These are phyloP conservation scores for Ogataea angusta DNA, from an alignment of 805 yeast species.

Conservation along the genomic window DNA sequence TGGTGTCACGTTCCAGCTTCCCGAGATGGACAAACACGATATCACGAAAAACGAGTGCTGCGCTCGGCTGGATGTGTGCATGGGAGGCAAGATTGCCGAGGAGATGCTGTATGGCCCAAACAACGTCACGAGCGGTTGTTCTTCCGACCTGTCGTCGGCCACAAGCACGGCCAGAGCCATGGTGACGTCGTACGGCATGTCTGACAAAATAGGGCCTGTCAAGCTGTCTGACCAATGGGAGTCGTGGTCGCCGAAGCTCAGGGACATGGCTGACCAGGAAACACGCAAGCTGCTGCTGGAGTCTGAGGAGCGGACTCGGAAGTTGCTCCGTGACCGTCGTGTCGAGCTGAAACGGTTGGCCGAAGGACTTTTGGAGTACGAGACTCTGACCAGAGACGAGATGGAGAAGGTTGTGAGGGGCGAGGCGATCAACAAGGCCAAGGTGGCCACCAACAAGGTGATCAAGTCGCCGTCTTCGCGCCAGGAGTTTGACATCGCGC, in stretches of 20 bases:
- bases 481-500: slow-evolving; percentile 34
- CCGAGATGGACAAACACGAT: slow-evolving; percentile 97
- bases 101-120: slow-evolving; percentile 88
- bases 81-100: slow-evolving; percentile 99
- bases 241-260: slow-evolving; percentile 85
- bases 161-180: slow-evolving; percentile 92
- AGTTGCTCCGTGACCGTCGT: slow-evolving; percentile 55
- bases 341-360: slow-evolving; percentile 84
- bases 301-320: slow-evolving; percentile 78
- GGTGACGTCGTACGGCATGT: slow-evolving; percentile 97
- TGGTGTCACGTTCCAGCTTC: slow-evolving; percentile 95
- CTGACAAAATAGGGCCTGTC: slow-evolving; percentile 89
- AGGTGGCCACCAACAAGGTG: slow-evolving; percentile 71
- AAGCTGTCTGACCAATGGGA: slow-evolving; percentile 88
- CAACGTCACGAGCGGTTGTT: slow-evolving; percentile 93
- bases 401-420: slow-evolving; percentile 85
- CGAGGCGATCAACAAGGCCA: slow-evolving; percentile 65
- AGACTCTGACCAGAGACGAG: slow-evolving; percentile 87
- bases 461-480: slow-evolving; percentile 43
- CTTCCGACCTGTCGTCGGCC: slow-evolving; percentile 85
- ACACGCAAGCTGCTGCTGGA: slow-evolving; percentile 70
- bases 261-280: slow-evolving; percentile 91
- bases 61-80: slow-evolving; percentile 92
- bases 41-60: slow-evolving; percentile 85
- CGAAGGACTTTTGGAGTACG: slow-evolving; percentile 90